Conservation (phyloP, 1,284 basidiomycete genomes). For the Chalciporus sp. region DNA sequence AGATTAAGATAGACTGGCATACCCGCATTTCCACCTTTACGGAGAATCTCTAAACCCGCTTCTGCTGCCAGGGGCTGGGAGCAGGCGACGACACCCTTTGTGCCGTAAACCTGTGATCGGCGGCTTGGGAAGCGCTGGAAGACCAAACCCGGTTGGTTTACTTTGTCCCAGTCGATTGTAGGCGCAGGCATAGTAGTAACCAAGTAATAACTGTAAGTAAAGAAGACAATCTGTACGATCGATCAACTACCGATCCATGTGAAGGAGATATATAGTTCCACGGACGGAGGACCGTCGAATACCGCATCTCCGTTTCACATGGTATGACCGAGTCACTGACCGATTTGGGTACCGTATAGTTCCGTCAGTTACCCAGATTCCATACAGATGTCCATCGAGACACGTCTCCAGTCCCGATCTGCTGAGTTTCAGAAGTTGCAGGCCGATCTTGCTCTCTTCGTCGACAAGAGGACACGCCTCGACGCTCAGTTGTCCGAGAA, state of each 20-base stretch:
- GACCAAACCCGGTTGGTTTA: conserved; percentile 60
- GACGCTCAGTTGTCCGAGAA: conserved; percentile 93
- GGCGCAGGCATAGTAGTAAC: conserved; percentile 40
- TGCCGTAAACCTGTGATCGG: conserved; percentile 78
- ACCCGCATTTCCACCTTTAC: conserved; percentile 93
- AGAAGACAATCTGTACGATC: conserved; percentile 7
- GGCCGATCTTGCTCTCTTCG: conserved; percentile 65
- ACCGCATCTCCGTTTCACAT: neutral
- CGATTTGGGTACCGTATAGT: neutral
- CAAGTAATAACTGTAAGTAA: neutral
- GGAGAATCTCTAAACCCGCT: conserved; percentile 87
- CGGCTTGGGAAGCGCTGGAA: conserved; percentile 70
- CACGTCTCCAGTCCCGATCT: conserved; percentile 65
- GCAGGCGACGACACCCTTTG: conserved; percentile 87
- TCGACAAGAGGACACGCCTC: conserved; percentile 81
- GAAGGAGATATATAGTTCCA: conserved; percentile 1
- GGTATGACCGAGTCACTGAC: too few relatives aligned
- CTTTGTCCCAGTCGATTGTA: conserved; percentile 67
- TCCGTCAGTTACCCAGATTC: too few relatives aligned
- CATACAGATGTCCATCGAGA: conserved; percentile 48
- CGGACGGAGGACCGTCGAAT: conserved; percentile 13
- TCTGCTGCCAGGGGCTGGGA: conserved; percentile 89
- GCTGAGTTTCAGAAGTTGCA: conserved; percentile 82
- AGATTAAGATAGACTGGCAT: conserved; percentile 9
- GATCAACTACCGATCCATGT: neutral